Base-by-base conservation (phyloP, 1,284 basidiomycete genomes). In the Gomphus bonarii region DNA sequence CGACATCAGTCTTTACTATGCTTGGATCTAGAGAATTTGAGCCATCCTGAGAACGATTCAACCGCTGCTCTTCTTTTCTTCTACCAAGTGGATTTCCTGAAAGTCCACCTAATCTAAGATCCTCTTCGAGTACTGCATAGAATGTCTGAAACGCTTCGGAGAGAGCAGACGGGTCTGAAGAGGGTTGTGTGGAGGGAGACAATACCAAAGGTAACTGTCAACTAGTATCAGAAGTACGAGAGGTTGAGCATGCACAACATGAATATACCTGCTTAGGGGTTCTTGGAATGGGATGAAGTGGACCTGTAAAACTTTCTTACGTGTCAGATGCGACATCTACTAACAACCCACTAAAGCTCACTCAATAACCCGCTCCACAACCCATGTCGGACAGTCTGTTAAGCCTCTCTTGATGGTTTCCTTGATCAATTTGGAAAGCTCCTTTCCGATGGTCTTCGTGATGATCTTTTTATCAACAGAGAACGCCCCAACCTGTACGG, bases 71-170 rank as follows among this genome's bases (percentile, higher is more conserved):
- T 50, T 62, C 66, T 22, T 55, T 61, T 48, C 65, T 62, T 18
- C 63, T 67, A 48, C 59, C 62, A 61, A 64, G 65, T 60, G 60
- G 58, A 47, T 63, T 62, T 52, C 61, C 62, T 54, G 31, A 18
- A 16, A 31, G 33, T 30, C 28, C 50, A 40, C 69, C 61, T 25
- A 25, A 3, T 43, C 73, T 65, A 10, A 85, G 62, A 54, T 80
- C 80, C 31, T 77, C 75, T 58, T 82, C 80, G 3, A 87, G 67
- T 3, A 72, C 70, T n/a, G 72, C 71, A 67, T 88, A 88, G 63
- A 95, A 89, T 42, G 80, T 79, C 67, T 94, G 91, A 52, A 93
- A 74, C 57, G 73, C 73, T 58, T 79, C 75, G 0, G 82, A 71
- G 11, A 80, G 64, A 49, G 50, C 35, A n/a, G 38, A 44, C 8